Percentiles rank a stretch among this genome's conserved stretches.
These are phyloP conservation scores for Trichosphaerium sp. DNA, from an alignment of 78 protist genomes.

Conservation along the genomic window DNA sequence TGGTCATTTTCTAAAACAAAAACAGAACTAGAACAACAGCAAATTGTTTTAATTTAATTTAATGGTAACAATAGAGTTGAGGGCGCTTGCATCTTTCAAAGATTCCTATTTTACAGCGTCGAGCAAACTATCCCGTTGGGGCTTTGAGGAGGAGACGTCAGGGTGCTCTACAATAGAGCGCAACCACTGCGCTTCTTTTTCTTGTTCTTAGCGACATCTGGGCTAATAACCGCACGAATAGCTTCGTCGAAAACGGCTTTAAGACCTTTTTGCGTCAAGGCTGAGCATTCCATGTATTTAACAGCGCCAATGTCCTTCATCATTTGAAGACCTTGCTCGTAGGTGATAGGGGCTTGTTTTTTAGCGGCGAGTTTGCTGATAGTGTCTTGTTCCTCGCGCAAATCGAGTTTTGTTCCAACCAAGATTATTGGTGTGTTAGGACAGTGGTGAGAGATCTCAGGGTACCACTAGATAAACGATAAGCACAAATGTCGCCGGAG, in stretches of 20 bases:
- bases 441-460: slow-evolving; percentile 62
- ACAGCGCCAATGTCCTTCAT: slow-evolving; percentile 59
- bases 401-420: slow-evolving; percentile 71
- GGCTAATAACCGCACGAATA: slow-evolving; percentile 56
- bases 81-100: no score
- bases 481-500: slow-evolving; percentile 28
- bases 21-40: no score
- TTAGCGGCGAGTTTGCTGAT: slow-evolving; percentile 2
- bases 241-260: slow-evolving; percentile 88
- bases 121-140: no score
- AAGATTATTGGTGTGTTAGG: slow-evolving; percentile 68
- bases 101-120: no score
- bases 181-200: slow-evolving; percentile 1
- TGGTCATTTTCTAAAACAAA: no score
- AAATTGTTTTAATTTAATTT: no score
- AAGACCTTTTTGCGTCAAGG: slow-evolving; percentile 73
- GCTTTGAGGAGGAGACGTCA: no score
- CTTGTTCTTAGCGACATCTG: not conserved
- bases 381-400: not conserved
- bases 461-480: slow-evolving; percentile 45
- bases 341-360: not conserved
- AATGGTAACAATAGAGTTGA: no score
- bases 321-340: slow-evolving; percentile 31
- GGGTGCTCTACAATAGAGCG: no score
- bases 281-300: slow-evolving; percentile 82